Base-by-base conservation (phyloP, 352 stramenopile species). In the Pythium aquatile region DNA sequence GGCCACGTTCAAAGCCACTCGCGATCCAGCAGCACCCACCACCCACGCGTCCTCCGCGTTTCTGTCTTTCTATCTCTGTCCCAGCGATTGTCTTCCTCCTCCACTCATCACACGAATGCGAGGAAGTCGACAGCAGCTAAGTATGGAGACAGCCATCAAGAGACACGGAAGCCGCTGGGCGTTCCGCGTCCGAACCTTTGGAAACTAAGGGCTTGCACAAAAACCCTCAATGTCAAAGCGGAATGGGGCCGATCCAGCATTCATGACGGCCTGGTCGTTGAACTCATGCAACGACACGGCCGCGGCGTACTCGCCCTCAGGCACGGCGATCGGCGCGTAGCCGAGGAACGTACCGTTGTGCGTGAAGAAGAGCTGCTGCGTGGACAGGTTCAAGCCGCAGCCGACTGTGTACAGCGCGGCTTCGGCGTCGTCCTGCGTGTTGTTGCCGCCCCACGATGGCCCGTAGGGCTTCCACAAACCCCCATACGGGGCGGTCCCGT, bases 141-240 rank as follows among this genome's bases (percentile, higher is more conserved):
- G 44, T 3, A 32, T 24, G 28, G 35, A 39, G 35, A 49, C 26
- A 53, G 39, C 28, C 13, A 40, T 13, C 26, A 49, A 55, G 51
- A 58, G 53, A 30, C 11, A 52, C 13, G 11, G 24, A 56, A 53
- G 52, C 53, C 63, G 61, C 44, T 51, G n/a, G 44, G 44, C n/a
- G n/a, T 51, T 51, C 44, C 44, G 44, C 44, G 44, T 51, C 44
- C 44, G 44, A 48, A 52, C 61, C 16, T 55, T 55, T 58, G 5
- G 57, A 68, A 70, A 58, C 72, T 87, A 89, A 79, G 73, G 83
- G 81, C 84, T 92, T 91, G 83, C 84, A 93, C 87, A 96, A 72
- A 90, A 94, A 88, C 73, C 78, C 67, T 96, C 85, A 69, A 96
- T 83, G 68, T 92, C 82, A 75, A 91, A 94, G 59, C 71, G 59